Evolutionary conservation across 2,329 filamentous ascomycete species (phyloP), one percentile per base, ranked within the genome.

Genomic region (Colletotrichum abscissum): DNA sequence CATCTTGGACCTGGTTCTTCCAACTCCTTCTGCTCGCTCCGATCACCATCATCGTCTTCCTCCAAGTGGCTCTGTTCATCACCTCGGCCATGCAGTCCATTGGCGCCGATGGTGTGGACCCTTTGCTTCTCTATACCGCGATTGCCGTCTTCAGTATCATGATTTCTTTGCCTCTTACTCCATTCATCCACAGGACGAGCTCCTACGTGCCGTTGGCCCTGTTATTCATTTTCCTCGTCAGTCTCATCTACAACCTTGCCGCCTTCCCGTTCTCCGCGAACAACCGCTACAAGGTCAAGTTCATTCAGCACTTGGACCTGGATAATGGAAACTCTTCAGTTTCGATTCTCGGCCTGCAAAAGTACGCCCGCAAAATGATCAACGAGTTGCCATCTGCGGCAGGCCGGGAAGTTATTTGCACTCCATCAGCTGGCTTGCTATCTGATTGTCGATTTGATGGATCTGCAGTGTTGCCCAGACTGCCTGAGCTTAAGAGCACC

Each of bases 231-330:
- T 52, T 73, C 14, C 94, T 95, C 74, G 79, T 90, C 28, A 94
- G 88, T 35, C 84, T 97, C 33, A 88, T 95, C 69, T 98, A 98
- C 85, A 97, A 97, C 79, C 89, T 98, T 5, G 84, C 90, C 2
- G 94, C 94, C 1, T 98, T 98, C 81, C 97, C 97, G 0, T 98
- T 98, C 83, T 97, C 94, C 0, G 84, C 89, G 26, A 88, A 91
- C 72, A 93, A 92, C 80, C 90, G 94, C 49, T 91, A 97, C 81
- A 98, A 98, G 82, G 88, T 96, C 60, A 97, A 92, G 82, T 98
- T 98, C 81, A 86, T 94, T 63, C 95, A 99, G 80, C 89, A 90
- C 11, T 86, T 98, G 60, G 90, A 98, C 76, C 88, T 98, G 11
- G 93, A 94, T 76, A 52, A 58, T 16, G 90, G 88, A 4, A 92